These are phyloP conservation scores for Suillus brevipes DNA, from an alignment of 768 basidiomycete species.

Conservation along the genomic window DNA sequence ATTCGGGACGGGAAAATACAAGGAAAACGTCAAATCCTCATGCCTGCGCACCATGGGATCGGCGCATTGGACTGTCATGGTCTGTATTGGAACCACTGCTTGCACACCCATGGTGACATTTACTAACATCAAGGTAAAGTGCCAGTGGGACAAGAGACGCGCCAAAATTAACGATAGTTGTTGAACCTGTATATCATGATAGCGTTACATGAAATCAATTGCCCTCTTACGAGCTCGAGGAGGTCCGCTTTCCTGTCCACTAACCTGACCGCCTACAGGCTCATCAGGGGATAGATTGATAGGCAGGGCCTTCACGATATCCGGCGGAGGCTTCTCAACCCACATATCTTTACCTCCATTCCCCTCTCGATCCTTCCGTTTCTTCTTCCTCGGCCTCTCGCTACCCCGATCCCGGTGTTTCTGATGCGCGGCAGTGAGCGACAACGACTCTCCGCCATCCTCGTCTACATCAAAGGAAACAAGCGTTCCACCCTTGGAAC, in stretches of 20 bases:
- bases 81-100: too few relatives aligned
- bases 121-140: neutral
- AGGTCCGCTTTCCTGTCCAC: slow-evolving; percentile 24
- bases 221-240: slow-evolving; percentile 63
- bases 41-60: too few relatives aligned
- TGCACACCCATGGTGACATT: too few relatives aligned
- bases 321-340: slow-evolving; percentile 64
- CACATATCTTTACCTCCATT: slow-evolving; percentile 61
- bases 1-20: too few relatives aligned
- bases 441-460: slow-evolving; percentile 44
- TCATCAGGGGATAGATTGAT: slow-evolving; percentile 18
- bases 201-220: slow-evolving; percentile 66
- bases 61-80: too few relatives aligned
- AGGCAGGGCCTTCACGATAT: slow-evolving; percentile 42
- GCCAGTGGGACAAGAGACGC: neutral
- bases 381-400: slow-evolving; percentile 42
- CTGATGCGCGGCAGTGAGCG: slow-evolving; percentile 28
- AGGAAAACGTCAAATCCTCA: too few relatives aligned
- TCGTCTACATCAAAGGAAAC: slow-evolving; percentile 82
- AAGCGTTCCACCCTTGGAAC: slow-evolving; percentile 42
- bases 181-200: neutral
- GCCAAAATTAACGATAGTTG: neutral
- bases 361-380: slow-evolving; percentile 39
- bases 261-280: neutral
- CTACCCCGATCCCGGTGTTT: slow-evolving; percentile 37